Conservation (phyloP, 345 rosid species). For the Syzygium oleosum region DNA sequence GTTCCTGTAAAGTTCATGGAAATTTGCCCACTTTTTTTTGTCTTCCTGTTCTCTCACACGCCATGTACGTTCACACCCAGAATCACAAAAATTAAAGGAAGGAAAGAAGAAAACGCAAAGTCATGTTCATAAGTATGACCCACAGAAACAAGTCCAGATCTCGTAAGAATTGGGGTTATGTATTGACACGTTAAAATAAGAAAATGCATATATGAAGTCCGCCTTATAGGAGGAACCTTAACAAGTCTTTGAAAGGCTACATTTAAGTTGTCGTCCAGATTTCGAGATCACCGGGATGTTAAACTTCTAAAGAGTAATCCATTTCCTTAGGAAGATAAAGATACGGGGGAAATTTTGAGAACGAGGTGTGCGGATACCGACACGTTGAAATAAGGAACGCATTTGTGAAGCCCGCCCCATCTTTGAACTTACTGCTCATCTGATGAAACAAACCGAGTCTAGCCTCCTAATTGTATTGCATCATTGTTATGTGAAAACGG, state of each 20-base stretch:
- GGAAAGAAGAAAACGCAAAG: background rate
- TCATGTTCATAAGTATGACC: background rate
- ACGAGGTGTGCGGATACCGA: too few relatives aligned
- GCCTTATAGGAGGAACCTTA: too few relatives aligned
- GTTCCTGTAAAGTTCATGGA: background rate
- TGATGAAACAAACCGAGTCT: fast-evolving
- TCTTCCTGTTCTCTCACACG: background rate
- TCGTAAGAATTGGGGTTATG: fast-evolving
- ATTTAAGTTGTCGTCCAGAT: too few relatives aligned
- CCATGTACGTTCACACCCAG: background rate
- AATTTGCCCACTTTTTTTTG: background rate
- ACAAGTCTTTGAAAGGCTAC: too few relatives aligned
- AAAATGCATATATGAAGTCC: too few relatives aligned
- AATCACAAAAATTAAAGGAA: background rate
- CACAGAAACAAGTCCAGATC: background rate
- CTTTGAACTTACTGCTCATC: background rate
- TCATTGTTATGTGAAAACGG: fast-evolving
- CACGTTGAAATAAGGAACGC: too few relatives aligned
- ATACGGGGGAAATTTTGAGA: too few relatives aligned
- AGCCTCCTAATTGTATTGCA: background rate
- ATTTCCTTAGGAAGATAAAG: too few relatives aligned
- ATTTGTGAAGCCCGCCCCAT: too few relatives aligned
- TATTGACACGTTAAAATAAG: too few relatives aligned
- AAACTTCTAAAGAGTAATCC: too few relatives aligned
- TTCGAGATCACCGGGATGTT: too few relatives aligned